Conservation (phyloP, 73 alveolate genomes). For the Effrenium voratum region DNA sequence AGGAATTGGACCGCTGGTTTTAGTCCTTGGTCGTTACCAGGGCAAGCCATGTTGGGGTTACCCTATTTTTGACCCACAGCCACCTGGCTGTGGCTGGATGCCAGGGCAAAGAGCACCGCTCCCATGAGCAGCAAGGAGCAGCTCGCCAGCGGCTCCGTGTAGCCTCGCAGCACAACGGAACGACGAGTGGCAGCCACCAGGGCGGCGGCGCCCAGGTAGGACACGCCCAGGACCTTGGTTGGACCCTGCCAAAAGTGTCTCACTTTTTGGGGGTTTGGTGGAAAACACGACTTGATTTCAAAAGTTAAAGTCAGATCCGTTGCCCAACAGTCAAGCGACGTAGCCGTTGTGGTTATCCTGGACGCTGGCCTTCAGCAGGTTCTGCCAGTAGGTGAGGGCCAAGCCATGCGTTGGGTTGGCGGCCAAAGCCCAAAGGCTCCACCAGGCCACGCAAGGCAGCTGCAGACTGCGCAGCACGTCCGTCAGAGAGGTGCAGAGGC, state of each 20-base stretch:
- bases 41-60: too few relatives aligned
- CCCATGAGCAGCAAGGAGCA: constrained; percentile 7
- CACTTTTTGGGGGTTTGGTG: too few relatives aligned
- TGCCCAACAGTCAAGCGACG: too few relatives aligned
- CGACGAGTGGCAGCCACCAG: constrained; percentile 57
- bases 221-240: constrained; percentile 25
- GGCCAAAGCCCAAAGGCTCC: constrained; percentile 45
- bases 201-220: constrained; percentile 11
- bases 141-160: not conserved
- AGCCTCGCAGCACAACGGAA: not conserved
- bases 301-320: too few relatives aligned
- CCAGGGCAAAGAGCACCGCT: not conserved
- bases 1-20: too few relatives aligned
- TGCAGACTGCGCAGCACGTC: not conserved
- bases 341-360: constrained; percentile 51
- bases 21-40: too few relatives aligned
- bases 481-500: not conserved
- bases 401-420: constrained; percentile 49
- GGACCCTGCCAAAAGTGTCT: too few relatives aligned
- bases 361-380: not conserved
- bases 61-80: too few relatives aligned
- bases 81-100: constrained; percentile 6
- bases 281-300: too few relatives aligned
- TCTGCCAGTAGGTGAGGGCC: constrained; percentile 52
- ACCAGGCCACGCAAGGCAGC: constrained; percentile 47